phyloP scores from a whole-genome alignment of 768 basidiomycete species.

The Lactifluus piperatus region DNA sequence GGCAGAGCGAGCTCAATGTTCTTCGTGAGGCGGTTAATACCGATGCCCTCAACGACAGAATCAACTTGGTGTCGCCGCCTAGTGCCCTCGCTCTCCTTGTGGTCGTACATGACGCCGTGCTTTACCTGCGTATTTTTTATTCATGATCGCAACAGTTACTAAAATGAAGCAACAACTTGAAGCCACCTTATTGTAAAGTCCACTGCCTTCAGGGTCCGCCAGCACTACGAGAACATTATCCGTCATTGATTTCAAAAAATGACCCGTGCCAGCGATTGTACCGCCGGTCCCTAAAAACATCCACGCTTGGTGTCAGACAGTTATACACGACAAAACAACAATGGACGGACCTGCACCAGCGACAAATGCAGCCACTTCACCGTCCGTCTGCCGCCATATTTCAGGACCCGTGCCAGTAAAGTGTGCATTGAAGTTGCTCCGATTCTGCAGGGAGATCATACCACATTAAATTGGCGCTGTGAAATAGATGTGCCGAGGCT shows the following conservation, averaged over 20 bases:
- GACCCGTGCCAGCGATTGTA: conserved; percentile 80
- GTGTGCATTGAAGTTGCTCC: conserved; percentile 86
- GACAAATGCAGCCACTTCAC: conserved; percentile 75
- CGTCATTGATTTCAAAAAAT: conserved; percentile 69
- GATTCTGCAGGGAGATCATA: conserved; percentile 43
- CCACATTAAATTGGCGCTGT: background rate
- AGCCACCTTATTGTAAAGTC: conserved; percentile 83
- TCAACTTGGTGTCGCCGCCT: conserved; percentile 92
- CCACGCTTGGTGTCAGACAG: conserved; percentile 22
- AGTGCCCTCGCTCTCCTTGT: conserved; percentile 88
- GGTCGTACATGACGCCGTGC: conserved; percentile 90
- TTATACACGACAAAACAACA: background rate
- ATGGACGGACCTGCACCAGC: conserved; percentile 66
- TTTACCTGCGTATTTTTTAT: conserved; percentile 45
- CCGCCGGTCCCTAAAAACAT: conserved; percentile 70
- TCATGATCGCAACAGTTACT: background rate
- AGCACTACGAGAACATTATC: conserved; percentile 61
- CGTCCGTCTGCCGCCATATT: conserved; percentile 89
- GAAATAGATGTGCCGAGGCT: background rate
- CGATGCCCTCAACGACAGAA: conserved; percentile 91
- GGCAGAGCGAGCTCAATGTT: conserved; percentile 83
- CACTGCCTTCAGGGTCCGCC: conserved; percentile 90
- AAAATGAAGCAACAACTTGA: background rate
- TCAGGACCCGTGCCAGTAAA: conserved; percentile 87
- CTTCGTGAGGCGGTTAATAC: conserved; percentile 86